Percentiles rank a stretch among this genome's conserved stretches.
phyloP scores from a whole-genome alignment of 768 basidiomycete species.

The Suillus decipiens region DNA sequence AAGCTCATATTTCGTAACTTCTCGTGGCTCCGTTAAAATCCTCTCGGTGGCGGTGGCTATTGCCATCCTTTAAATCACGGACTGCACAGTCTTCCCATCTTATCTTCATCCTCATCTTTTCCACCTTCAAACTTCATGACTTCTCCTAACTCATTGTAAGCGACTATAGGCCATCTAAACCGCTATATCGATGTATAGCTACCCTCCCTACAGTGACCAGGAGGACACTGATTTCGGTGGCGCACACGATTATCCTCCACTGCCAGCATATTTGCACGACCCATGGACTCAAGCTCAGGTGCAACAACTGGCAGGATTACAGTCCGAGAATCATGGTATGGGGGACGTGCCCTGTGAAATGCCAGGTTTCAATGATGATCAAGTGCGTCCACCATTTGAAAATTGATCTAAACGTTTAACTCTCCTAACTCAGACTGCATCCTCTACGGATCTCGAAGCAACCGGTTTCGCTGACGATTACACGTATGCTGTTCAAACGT shows the following conservation, averaged over 20 bases:
- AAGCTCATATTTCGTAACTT: constrained; percentile 23
- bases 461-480: background rate
- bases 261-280: background rate
- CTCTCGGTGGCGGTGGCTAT: constrained; percentile 15
- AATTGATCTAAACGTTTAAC: background rate
- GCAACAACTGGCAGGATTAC: background rate
- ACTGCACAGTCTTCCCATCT: constrained; percentile 12
- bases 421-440: background rate
- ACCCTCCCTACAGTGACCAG: background rate
- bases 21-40: constrained; percentile 21
- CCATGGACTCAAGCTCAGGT: background rate
- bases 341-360: background rate
- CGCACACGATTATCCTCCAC: background rate
- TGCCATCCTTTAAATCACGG: constrained; percentile 25
- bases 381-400: background rate
- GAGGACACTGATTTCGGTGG: background rate
- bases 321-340: background rate
- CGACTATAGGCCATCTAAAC: background rate
- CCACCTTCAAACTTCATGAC: constrained; percentile 4
- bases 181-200: background rate
- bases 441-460: background rate
- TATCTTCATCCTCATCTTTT: background rate
- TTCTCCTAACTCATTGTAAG: background rate
- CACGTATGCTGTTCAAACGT: background rate
- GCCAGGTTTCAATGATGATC: background rate